Evolutionary conservation across 2,329 filamentous ascomycete genomes (phyloP).

Genomic region (Ophiosphaerella herpotricha): DNA sequence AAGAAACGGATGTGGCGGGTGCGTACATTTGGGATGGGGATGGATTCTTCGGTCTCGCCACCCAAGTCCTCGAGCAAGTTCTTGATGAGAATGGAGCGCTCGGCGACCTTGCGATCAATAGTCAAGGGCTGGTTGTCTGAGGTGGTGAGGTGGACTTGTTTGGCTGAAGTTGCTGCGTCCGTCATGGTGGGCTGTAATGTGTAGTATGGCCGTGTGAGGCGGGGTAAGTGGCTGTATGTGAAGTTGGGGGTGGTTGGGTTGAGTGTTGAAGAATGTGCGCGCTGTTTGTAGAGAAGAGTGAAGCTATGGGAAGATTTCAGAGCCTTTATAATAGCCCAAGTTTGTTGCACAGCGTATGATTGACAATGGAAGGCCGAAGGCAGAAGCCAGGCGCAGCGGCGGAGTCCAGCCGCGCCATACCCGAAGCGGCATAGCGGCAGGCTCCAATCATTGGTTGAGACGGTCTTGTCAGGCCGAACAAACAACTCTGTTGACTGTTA

Average conservation of each 20-base stretch:
- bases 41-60: conserved; percentile 65
- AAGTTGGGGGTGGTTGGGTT: conserved; percentile 2
- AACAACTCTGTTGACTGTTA: too few species aligned
- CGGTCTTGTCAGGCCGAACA: too few species aligned
- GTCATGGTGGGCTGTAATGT: conserved; percentile 26
- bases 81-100: conserved; percentile 94
- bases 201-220: conserved; percentile 12
- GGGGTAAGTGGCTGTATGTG: conserved; percentile 22
- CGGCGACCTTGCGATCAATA: conserved; percentile 75
- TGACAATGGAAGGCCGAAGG: too few species aligned
- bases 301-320: conserved; percentile 1
- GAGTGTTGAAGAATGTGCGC: conserved; percentile 1
- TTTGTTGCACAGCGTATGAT: too few species aligned
- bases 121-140: conserved; percentile 52
- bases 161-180: conserved; percentile 8
- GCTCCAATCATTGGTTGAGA: too few species aligned
- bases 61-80: conserved; percentile 97
- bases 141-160: conserved; percentile 48
- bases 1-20: background rate
- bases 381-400: too few species aligned
- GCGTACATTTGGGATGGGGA: conserved; percentile 79
- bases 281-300: conserved; percentile 2
- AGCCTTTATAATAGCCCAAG: too few species aligned
- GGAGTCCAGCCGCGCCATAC: too few species aligned
- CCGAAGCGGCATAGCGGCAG: too few species aligned